Conservation (phyloP, 2,329 filamentous ascomycete genomes). For the Clonostachys rhizophaga region DNA sequence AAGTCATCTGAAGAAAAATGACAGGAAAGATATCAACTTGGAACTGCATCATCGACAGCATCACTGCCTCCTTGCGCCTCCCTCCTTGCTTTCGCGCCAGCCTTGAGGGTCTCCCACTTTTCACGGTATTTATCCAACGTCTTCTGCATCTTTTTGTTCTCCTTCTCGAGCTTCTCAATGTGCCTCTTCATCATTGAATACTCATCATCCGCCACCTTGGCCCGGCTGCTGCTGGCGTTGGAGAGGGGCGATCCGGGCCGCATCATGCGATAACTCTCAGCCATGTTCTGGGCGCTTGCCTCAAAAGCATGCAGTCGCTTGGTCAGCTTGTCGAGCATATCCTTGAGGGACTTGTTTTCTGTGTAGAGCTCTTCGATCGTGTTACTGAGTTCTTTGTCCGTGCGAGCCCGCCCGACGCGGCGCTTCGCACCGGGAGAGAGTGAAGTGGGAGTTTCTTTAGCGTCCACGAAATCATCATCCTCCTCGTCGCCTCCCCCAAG, state of each 20-base stretch:
- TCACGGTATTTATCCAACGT: constrained; percentile 55
- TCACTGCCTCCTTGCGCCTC: constrained; percentile 32
- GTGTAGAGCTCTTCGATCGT: constrained; percentile 83
- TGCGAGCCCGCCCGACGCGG: constrained; percentile 30
- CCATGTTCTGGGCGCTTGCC: constrained; percentile 82
- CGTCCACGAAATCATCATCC: constrained; percentile 88
- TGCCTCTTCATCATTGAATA: constrained; percentile 53
- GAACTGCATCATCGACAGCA: constrained; percentile 23
- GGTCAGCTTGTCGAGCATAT: constrained; percentile 79
- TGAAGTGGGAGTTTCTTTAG: constrained; percentile 59
- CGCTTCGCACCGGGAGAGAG: constrained; percentile 9
- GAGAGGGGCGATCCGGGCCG: constrained; percentile 48
- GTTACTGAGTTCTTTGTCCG: constrained; percentile 49
- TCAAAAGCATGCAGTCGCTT: constrained; percentile 91
- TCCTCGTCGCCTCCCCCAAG: constrained; percentile 51
- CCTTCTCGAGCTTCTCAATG: constrained; percentile 62
- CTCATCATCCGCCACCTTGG: constrained; percentile 65
- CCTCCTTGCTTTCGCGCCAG: constrained; percentile 51
- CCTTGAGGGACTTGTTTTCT: constrained; percentile 83
- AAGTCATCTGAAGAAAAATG: constrained; percentile 95
- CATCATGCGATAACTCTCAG: constrained; percentile 72
- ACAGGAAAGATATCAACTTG: constrained; percentile 5
- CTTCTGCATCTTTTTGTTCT: constrained; percentile 49
- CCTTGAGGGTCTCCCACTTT: constrained; percentile 58
- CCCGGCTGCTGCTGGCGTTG: constrained; percentile 29